Evolutionary conservation across 306 rosid species (phyloP).

Genomic region (Cajanus cajan): DNA sequence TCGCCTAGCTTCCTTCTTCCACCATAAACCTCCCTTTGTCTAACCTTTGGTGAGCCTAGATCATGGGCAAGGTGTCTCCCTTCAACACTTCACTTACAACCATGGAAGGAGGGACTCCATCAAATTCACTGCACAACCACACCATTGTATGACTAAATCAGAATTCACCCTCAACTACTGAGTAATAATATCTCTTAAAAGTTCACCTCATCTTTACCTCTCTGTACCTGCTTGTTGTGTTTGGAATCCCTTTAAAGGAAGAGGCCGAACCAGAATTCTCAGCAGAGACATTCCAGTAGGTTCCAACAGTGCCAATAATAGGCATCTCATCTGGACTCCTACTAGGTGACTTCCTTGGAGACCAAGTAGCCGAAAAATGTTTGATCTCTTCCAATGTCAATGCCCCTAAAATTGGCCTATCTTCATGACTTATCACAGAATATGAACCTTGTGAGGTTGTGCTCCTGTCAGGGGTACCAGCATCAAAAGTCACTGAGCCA

Average conservation of each 20-base stretch:
- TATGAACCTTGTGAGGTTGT: conserved; percentile 54
- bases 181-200: conserved; percentile 15
- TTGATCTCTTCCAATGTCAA: conserved; percentile 70
- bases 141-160: conserved; percentile 40
- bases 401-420: conserved; percentile 85
- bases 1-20: too few species aligned
- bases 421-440: conserved; percentile 63
- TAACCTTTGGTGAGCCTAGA: too few species aligned
- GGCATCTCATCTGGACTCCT: conserved; percentile 70
- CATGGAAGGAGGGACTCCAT: too few species aligned
- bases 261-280: conserved; percentile 50
- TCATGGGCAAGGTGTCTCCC: too few species aligned
- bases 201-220: conserved; percentile 65
- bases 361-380: conserved; percentile 63
- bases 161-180: conserved; percentile 34
- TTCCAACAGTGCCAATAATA: conserved; percentile 80
- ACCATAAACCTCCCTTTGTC: too few species aligned
- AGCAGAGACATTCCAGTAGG: conserved; percentile 56
- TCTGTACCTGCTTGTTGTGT: conserved; percentile 83
- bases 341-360: conserved; percentile 60
- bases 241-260: conserved; percentile 81
- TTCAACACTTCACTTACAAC: too few species aligned
- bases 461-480: conserved; percentile 48
- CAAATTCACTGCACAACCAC: conserved; percentile 62
- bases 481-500: conserved; percentile 8